These are phyloP conservation scores for Taphrina sp. DNA, from an alignment of 1,139 yeast genomes.

Conservation along the genomic window DNA sequence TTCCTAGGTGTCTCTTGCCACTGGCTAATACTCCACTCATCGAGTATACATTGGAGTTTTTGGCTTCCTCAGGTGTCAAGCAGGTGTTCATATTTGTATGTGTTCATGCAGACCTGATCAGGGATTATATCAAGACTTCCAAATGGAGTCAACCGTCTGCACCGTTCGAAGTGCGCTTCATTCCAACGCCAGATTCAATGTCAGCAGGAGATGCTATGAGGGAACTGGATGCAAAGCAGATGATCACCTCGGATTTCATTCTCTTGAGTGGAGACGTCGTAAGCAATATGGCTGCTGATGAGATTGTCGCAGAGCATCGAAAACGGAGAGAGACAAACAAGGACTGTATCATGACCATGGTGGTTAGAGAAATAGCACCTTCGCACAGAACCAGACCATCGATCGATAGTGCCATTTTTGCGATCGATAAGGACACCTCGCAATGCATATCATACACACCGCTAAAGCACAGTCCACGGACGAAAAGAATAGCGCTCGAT, in stretches of 20 bases:
- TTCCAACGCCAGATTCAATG: conserved; percentile 81
- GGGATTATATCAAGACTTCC: conserved; percentile 73
- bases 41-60: conserved; percentile 89
- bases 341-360: conserved; percentile 93
- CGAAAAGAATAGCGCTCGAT: conserved; percentile 60
- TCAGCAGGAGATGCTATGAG: conserved; percentile 98
- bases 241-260: conserved; percentile 83
- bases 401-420: conserved; percentile 77
- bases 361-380: conserved; percentile 80
- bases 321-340: conserved; percentile 67
- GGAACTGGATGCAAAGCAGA: conserved; percentile 85
- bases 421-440: conserved; percentile 67
- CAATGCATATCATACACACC: conserved; percentile 82
- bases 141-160: conserved; percentile 74
- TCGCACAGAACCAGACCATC: conserved; percentile 68
- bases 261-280: conserved; percentile 92
- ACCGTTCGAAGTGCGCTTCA: conserved; percentile 74
- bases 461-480: conserved; percentile 32
- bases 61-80: conserved; percentile 84
- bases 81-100: conserved; percentile 90
- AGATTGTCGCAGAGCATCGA: conserved; percentile 71
- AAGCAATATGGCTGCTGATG: conserved; percentile 76
- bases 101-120: conserved; percentile 84
- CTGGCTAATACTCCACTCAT: conserved; percentile 89
- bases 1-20: conserved; percentile 86